Percentiles rank a stretch among this genome's conserved stretches.
These are phyloP conservation scores for Ceratobasidium sp. DNA, from an alignment of 1,284 basidiomycete species.

Conservation along the genomic window DNA sequence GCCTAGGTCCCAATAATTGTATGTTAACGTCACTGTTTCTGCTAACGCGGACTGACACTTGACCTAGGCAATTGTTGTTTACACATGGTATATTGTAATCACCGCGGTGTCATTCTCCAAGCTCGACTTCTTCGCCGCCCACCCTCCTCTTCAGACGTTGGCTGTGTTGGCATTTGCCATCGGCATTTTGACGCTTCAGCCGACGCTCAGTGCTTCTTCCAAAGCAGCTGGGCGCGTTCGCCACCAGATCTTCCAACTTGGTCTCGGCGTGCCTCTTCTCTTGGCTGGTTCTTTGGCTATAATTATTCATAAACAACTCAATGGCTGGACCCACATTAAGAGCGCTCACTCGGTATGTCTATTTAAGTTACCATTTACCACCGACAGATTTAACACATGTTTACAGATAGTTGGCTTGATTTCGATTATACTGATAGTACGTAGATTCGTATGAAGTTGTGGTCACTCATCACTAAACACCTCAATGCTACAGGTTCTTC, in stretches of 20 bases:
- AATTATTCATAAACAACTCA: conserved; percentile 63
- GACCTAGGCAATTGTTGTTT: conserved; percentile 26
- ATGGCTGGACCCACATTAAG: conserved; percentile 64
- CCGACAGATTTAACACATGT: neutral
- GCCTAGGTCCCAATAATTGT: conserved; percentile 14
- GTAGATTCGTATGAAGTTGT: neutral
- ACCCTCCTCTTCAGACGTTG: conserved; percentile 42
- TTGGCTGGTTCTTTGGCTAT: conserved; percentile 66
- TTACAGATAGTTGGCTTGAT: conserved; percentile 66
- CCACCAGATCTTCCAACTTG: conserved; percentile 69
- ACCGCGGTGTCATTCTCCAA: neutral
- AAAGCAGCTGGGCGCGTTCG: conserved; percentile 71
- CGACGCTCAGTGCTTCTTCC: conserved; percentile 70
- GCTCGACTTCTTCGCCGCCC: conserved; percentile 42
- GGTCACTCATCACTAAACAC: neutral
- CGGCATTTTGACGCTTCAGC: conserved; percentile 73
- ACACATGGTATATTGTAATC: conserved; percentile 30
- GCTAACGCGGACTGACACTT: neutral
- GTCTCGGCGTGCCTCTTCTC: conserved; percentile 65
- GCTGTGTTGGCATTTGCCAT: conserved; percentile 41
- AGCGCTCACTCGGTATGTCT: conserved; percentile 73
- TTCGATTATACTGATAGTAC: conserved; percentile 62
- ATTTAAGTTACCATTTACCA: neutral
- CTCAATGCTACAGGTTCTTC: conserved; percentile 21
- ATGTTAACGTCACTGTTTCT: neutral